Percentiles rank a stretch among this genome's conserved stretches.
Conservation (phyloP, 2,329 filamentous ascomycete species). For the Onygenales sp. region DNA sequence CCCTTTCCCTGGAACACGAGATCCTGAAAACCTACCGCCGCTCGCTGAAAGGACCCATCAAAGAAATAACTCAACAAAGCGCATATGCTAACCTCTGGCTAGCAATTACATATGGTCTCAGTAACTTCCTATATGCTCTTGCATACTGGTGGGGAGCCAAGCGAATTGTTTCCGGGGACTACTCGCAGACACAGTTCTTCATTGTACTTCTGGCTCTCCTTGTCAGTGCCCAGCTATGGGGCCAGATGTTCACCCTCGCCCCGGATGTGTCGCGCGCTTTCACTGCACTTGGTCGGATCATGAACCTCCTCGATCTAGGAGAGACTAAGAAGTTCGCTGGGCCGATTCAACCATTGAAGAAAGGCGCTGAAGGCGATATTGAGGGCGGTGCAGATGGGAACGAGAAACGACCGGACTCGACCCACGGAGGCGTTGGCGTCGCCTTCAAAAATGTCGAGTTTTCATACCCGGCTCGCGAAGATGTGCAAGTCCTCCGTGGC, state of each 20-base stretch:
- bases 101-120: constrained; percentile 36
- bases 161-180: constrained; percentile 56
- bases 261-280: constrained; percentile 64
- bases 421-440: constrained; percentile 32
- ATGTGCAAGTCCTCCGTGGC: constrained; percentile 48
- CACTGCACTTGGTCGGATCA: constrained; percentile 50
- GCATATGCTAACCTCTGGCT: constrained; percentile 38
- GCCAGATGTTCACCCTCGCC: constrained; percentile 64
- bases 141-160: constrained; percentile 74
- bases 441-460: constrained; percentile 54
- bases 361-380: constrained; percentile 2
- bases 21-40: constrained; percentile 36
- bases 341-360: neutral
- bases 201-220: constrained; percentile 63
- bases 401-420: constrained; percentile 11
- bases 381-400: constrained; percentile 8
- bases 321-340: constrained; percentile 21
- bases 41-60: constrained; percentile 37
- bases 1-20: constrained; percentile 43
- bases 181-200: constrained; percentile 61
- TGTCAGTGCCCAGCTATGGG: constrained; percentile 62
- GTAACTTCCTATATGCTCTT: constrained; percentile 62
- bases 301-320: constrained; percentile 32
- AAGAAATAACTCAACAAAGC: constrained; percentile 41
- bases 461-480: constrained; percentile 55